Evolutionary conservation across 2,329 filamentous ascomycete genomes (phyloP).

Genomic region (Simplicillium sp.): DNA sequence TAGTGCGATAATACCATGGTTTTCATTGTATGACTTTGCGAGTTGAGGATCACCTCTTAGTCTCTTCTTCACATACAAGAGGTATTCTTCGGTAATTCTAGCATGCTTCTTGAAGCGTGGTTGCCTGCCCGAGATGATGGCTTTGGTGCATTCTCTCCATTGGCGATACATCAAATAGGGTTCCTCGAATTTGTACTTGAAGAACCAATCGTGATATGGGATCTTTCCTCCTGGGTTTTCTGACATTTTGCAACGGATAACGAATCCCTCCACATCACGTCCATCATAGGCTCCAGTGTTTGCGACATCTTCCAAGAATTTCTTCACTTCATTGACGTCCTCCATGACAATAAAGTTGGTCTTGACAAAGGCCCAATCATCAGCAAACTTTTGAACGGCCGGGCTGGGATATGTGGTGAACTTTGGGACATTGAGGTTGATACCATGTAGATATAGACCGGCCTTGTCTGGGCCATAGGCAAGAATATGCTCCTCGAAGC

Average conservation of each 20-base stretch:
- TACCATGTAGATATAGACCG: conserved; percentile 88
- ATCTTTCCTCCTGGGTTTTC: conserved; percentile 33
- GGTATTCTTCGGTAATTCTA: conserved; percentile 84
- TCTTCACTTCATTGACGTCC: conserved; percentile 62
- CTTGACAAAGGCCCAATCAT: conserved; percentile 89
- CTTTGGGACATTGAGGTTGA: conserved; percentile 89
- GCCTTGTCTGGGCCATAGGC: conserved; percentile 75
- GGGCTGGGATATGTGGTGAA: conserved; percentile 80
- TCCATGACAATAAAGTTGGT: conserved; percentile 72
- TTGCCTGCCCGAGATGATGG: conserved; percentile 64
- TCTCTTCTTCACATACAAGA: conserved; percentile 68
- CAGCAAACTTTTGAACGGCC: conserved; percentile 82
- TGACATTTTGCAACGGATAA: conserved; percentile 75
- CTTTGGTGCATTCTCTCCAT: conserved; percentile 95
- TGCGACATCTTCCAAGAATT: conserved; percentile 74
- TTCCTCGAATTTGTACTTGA: conserved; percentile 99
- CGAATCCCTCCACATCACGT: conserved; percentile 92
- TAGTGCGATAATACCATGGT: conserved; percentile 91
- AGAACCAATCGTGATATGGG: conserved; percentile 89
- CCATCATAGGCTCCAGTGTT: conserved; percentile 86
- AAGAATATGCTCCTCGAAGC: conserved; percentile 93
- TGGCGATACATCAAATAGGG: conserved; percentile 98
- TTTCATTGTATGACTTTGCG: conserved; percentile 64
- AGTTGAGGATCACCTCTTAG: conserved; percentile 60
- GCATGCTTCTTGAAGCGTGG: conserved; percentile 80